Conservation (phyloP, 2,329 filamentous ascomycete species). For the Verticillium nonalfalfae region DNA sequence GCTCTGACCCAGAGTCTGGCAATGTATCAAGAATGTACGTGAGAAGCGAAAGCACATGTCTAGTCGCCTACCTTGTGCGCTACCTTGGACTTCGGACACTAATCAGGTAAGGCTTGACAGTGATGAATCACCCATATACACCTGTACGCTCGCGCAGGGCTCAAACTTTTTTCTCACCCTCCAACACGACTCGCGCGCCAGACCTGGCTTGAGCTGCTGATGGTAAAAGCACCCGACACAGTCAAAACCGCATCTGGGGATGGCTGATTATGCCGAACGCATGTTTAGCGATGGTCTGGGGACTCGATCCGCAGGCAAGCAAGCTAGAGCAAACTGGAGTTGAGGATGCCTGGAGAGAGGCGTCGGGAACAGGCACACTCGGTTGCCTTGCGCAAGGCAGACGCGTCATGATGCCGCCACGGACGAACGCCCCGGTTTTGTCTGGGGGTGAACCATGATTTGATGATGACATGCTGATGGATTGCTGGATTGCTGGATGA, state of each 20-base stretch:
- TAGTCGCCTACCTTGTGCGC: too few species aligned
- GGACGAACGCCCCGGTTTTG: not conserved
- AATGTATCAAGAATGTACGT: too few species aligned
- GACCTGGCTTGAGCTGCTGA: not conserved
- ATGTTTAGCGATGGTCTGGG: too few species aligned
- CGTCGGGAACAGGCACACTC: not conserved
- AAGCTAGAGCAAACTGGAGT: too few species aligned
- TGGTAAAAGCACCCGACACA: not conserved
- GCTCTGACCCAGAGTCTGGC: too few species aligned
- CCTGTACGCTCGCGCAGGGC: not conserved
- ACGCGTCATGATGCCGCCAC: not conserved
- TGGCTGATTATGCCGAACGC: not conserved
- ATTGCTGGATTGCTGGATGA: not conserved
- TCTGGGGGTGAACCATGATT: too few species aligned
- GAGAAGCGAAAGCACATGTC: too few species aligned
- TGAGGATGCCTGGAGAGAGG: not conserved
- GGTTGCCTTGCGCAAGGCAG: not conserved
- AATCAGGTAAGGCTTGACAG: not conserved
- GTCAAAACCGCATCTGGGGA: not conserved
- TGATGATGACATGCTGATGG: too few species aligned
- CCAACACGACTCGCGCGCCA: not conserved
- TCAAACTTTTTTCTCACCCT: not conserved
- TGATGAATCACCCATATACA: not conserved
- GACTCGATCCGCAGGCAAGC: too few species aligned
- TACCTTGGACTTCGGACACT: too few species aligned